These are phyloP conservation scores for Rheum nobile DNA, from an alignment of 148 eudicot species.

Conservation along the genomic window DNA sequence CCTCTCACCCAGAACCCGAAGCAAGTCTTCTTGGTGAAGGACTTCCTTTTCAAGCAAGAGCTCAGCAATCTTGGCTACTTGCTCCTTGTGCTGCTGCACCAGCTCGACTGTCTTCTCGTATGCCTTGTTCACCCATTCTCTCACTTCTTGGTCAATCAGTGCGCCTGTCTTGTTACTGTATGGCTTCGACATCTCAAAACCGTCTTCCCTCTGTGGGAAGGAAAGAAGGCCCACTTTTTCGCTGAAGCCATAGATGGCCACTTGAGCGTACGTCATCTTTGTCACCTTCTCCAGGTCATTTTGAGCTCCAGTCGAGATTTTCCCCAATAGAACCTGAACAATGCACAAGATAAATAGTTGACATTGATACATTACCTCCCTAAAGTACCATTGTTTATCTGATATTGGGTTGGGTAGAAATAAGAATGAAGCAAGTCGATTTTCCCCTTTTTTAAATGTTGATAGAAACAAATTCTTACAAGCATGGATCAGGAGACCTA, in stretches of 20 bases:
- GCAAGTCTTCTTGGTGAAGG: constrained; percentile 77
- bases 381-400: too few species aligned
- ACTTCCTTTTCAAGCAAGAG: constrained; percentile 78
- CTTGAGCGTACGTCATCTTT: constrained; percentile 87
- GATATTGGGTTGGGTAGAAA: too few species aligned
- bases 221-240: constrained; percentile 88
- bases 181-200: constrained; percentile 58
- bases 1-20: constrained; percentile 67
- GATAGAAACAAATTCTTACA: too few species aligned
- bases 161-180: constrained; percentile 85
- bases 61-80: constrained; percentile 70
- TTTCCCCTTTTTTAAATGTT: too few species aligned
- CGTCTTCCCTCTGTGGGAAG: constrained; percentile 68
- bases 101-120: constrained; percentile 46
- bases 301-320: constrained; percentile 86
- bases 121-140: constrained; percentile 82
- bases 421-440: too few species aligned
- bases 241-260: constrained; percentile 81
- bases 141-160: constrained; percentile 63
- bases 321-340: constrained; percentile 62
- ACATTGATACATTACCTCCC: too few species aligned
- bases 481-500: constrained; percentile 7
- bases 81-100: constrained; percentile 65
- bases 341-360: background rate
- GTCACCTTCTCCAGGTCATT: constrained; percentile 88